Evolutionary conservation across 208 protist genomes (phyloP), one percentile per base, ranked within the genome.

Genomic region (Acanthamoeba sp.): DNA sequence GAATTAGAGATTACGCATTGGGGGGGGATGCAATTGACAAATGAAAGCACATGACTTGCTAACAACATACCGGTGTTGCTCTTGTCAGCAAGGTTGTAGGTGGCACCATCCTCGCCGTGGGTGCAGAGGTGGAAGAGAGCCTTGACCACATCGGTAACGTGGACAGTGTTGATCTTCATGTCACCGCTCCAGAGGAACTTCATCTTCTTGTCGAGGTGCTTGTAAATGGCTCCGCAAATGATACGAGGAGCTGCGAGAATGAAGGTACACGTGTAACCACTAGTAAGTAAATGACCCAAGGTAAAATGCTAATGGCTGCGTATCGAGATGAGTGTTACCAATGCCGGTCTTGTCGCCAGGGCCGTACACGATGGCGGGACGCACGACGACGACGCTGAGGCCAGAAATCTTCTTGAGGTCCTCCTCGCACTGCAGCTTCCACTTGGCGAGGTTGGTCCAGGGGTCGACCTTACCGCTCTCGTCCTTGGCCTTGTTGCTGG

Each of bases 61-160:
- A 62, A 5, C 9, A 22, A 64, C 29, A 14, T 66, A 91, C 94
- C 96, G 22, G 98, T 99, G 91, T 98, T 95, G 94, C 95, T 97
- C 87, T 98, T 98, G 93, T 99, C 98, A 34, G 97, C 95, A 29
- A 99, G 78, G 95, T 99, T 99, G 96, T 97, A 99, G 16, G 98
- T 73, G 36, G 91, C 62, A 36, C 97, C 97, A 55, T 52, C 90
- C 10, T 93, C 95, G 73, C 93, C 97, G 38, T 78, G 78, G 36
- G 50, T 64, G 78, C 95, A 69, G 42, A 98, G 66, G 80, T 97
- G 95, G 95, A 97, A 98, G 40, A 98, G 95, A 18, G 97, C 98
- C 16, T 95, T 94, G 55, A 78, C 94, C 0, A 98, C 98, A 95
- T 99, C 98, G 32, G 93, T 38, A 5, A 99, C 98, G 90, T 99